A percentile compares a stretch with the other conserved stretches of the same genome.
Evolutionary conservation across 345 rosid species (phyloP).

Genomic region (Abelmoschus esculentus): DNA sequence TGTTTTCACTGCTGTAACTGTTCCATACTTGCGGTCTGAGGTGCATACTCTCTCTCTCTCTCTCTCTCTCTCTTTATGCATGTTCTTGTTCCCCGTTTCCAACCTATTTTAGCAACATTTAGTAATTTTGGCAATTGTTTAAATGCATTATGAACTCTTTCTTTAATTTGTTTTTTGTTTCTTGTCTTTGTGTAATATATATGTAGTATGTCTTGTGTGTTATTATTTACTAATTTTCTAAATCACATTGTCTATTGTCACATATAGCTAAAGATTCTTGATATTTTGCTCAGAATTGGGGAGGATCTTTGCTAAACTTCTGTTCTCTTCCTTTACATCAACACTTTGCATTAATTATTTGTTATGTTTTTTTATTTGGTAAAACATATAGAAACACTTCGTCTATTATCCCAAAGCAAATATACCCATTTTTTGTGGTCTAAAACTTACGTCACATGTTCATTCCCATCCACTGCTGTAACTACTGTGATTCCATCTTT

Average conservation of each 20-base stretch:
- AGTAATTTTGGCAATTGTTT: not conserved
- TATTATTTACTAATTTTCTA: too few species aligned
- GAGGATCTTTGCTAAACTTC: too few species aligned
- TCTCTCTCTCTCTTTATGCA: not conserved
- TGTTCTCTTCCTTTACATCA: too few species aligned
- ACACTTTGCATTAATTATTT: too few species aligned
- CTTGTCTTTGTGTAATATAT: not conserved
- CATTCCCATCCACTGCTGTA: not conserved
- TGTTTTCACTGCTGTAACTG: conserved; percentile 77
- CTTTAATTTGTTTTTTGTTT: not conserved
- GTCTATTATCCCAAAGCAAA: not conserved
- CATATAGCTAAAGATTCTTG: not conserved
- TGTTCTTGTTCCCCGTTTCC: not conserved
- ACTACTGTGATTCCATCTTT: not conserved
- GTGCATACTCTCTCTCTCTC: conserved; percentile 21
- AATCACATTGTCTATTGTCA: not conserved
- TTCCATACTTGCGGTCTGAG: conserved; percentile 93
- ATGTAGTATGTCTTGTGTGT: too few species aligned
- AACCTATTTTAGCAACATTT: too few species aligned
- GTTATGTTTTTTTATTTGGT: too few species aligned
- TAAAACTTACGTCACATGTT: not conserved
- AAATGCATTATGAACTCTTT: not conserved
- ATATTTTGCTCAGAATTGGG: too few species aligned
- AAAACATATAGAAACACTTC: not conserved
- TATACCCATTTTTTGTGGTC: not conserved